Percentiles rank a stretch among this genome's conserved stretches.
These are phyloP conservation scores for Russula sp. DNA, from an alignment of 768 basidiomycete species.

Conservation along the genomic window DNA sequence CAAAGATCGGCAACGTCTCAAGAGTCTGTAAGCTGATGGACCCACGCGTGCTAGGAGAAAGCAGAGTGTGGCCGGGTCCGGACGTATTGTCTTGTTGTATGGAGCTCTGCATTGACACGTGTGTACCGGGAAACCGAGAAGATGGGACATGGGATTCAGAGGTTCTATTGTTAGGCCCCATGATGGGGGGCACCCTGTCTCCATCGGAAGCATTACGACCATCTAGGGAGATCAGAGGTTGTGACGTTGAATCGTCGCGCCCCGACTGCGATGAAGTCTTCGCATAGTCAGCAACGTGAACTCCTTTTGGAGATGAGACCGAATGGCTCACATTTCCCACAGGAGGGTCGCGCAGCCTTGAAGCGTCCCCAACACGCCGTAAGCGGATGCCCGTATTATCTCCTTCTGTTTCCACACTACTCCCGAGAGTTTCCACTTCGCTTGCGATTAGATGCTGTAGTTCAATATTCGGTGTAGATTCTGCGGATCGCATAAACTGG, in stretches of 20 bases:
- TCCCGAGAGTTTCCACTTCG: constrained; percentile 17
- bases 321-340: constrained; percentile 7
- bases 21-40: not conserved
- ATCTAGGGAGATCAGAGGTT: constrained; percentile 7
- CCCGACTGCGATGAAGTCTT: not conserved
- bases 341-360: not conserved
- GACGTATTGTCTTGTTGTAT: not conserved
- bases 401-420: constrained; percentile 7
- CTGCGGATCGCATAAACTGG: not conserved
- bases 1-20: not conserved
- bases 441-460: constrained; percentile 15
- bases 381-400: constrained; percentile 12
- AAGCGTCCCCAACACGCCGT: constrained; percentile 3
- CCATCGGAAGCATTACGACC: not conserved
- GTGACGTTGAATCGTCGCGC: not conserved
- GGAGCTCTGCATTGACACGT: not conserved
- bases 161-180: not conserved
- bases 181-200: not conserved
- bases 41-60: not conserved
- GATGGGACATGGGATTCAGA: not conserved
- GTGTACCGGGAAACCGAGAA: not conserved
- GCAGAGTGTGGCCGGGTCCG: not conserved
- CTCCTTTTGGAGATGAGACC: not conserved
- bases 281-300: not conserved
- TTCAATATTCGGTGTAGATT: constrained; percentile 14